These are phyloP conservation scores for Haematococcus lacustris DNA, from an alignment of 139 green algal species.

Conservation along the genomic window DNA sequence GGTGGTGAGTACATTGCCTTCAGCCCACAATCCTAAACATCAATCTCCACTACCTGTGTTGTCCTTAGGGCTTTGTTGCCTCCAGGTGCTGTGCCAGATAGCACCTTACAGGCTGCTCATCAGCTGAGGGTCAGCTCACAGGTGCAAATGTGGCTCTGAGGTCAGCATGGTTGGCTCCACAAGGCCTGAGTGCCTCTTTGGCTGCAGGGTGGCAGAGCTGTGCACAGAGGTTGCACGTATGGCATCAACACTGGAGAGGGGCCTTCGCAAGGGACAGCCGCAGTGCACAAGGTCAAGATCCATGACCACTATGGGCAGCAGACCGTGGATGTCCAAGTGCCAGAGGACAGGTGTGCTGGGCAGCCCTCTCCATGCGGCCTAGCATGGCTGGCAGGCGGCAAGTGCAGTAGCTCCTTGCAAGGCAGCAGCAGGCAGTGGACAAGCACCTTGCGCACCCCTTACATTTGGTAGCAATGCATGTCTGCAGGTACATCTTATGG, in stretches of 20 bases:
- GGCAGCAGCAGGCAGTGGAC: not conserved
- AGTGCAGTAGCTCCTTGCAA: not conserved
- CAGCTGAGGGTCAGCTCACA: too few relatives aligned
- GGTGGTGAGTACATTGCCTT: slow-evolving; percentile 39
- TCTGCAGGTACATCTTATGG: slow-evolving; percentile 84
- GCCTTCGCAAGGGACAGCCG: slow-evolving; percentile 24
- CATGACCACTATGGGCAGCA: slow-evolving; percentile 62
- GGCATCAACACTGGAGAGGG: slow-evolving; percentile 76
- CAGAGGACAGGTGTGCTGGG: slow-evolving; percentile 69
- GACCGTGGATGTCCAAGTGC: slow-evolving; percentile 75
- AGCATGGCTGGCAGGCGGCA: not conserved
- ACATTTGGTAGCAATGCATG: not conserved
- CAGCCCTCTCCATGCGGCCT: not conserved
- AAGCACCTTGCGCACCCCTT: not conserved
- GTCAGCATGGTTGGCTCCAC: too few relatives aligned
- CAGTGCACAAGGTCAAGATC: slow-evolving; percentile 73
- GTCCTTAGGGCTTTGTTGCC: not conserved
- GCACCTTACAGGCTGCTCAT: not conserved
- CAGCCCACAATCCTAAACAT: not conserved
- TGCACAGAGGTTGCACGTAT: slow-evolving; percentile 56
- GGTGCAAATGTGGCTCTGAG: too few relatives aligned
- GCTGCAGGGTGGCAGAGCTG: slow-evolving; percentile 64
- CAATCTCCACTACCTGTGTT: not conserved
- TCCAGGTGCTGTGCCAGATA: not conserved
- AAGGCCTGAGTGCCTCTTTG: slow-evolving; percentile 59